Percentiles rank a stretch among this genome's conserved stretches.
Evolutionary conservation across 129 eudicot genomes (phyloP).

Genomic region (Flaveria linearis): DNA sequence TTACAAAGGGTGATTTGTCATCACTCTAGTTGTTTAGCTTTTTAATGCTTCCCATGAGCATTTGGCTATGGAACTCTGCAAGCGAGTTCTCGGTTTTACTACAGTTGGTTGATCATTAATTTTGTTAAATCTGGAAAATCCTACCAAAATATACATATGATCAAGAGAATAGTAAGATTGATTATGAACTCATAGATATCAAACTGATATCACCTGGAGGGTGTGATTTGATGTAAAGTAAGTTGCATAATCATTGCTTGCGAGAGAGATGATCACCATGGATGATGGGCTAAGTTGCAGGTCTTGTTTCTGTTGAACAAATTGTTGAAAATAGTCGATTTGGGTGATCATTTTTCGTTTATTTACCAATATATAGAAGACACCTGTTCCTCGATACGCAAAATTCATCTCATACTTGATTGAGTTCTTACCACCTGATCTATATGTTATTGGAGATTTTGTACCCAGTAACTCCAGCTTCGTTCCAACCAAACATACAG

Average conservation of each 20-base stretch:
- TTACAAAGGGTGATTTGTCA: slow-evolving; percentile 29
- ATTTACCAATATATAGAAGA: slow-evolving; percentile 53
- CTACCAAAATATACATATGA: slow-evolving; percentile 20
- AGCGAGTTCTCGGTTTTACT: slow-evolving; percentile 40
- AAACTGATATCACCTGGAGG: slow-evolving; percentile 35
- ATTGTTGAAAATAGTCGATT: slow-evolving; percentile 54
- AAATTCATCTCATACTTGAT: slow-evolving; percentile 58
- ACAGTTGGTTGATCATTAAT: slow-evolving; percentile 57
- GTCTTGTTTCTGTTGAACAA: slow-evolving; percentile 38
- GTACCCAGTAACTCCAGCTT: slow-evolving; percentile 56
- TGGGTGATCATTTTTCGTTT: slow-evolving; percentile 78
- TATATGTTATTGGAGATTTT: slow-evolving; percentile 54
- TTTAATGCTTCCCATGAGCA: slow-evolving; percentile 36
- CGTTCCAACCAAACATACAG: slow-evolving; percentile 5
- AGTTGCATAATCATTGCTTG: slow-evolving; percentile 72
- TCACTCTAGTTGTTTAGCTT: slow-evolving; percentile 42
- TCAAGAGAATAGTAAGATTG: neutral
- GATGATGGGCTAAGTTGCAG: slow-evolving; percentile 41
- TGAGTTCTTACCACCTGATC: slow-evolving; percentile 33
- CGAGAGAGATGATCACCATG: slow-evolving; percentile 55
- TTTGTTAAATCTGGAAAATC: slow-evolving; percentile 39
- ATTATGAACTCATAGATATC: neutral
- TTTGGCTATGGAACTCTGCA: slow-evolving; percentile 46
- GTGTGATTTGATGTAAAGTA: slow-evolving; percentile 51
- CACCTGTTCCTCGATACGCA: slow-evolving; percentile 89